Conservation (phyloP, 768 basidiomycete genomes). For the Termitomyces heimii region DNA sequence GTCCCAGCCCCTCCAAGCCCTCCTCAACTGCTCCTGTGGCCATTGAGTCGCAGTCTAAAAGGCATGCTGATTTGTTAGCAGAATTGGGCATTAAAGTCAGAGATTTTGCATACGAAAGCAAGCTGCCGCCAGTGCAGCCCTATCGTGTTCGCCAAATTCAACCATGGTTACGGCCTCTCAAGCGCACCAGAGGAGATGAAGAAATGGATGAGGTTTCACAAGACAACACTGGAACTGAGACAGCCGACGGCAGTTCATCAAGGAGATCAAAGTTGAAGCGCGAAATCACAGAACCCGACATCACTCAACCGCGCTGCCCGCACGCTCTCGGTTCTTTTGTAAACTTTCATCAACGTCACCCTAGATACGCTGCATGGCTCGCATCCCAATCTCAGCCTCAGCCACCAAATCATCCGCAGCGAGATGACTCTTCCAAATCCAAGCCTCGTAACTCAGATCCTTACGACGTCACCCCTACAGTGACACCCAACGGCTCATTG, state of each 20-base stretch:
- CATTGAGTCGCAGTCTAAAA: slow-evolving; percentile 17
- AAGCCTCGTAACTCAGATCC: slow-evolving; percentile 30
- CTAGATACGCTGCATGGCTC: slow-evolving; percentile 3
- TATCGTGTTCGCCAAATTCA: slow-evolving; percentile 46
- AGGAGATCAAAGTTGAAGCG: slow-evolving; percentile 25
- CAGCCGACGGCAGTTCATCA: not conserved
- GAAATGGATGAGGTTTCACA: slow-evolving; percentile 17
- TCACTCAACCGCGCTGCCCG: slow-evolving; percentile 11
- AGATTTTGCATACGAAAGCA: slow-evolving; percentile 70
- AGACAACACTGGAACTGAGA: not conserved
- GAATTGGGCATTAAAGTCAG: slow-evolving; percentile 38
- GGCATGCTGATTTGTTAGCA: slow-evolving; percentile 18
- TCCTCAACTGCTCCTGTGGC: slow-evolving; percentile 15
- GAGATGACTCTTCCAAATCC: slow-evolving; percentile 18
- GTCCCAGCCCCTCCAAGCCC: slow-evolving; percentile 10
- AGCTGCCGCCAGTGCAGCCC: slow-evolving; percentile 52
- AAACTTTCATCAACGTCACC: slow-evolving; percentile 9
- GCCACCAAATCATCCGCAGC: slow-evolving; percentile 15
- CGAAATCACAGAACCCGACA: slow-evolving; percentile 26
- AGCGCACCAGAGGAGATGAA: slow-evolving; percentile 19
- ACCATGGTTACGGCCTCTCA: slow-evolving; percentile 29
- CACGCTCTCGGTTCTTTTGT: slow-evolving; percentile 21
- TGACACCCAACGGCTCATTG: slow-evolving; percentile 51
- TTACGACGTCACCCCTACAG: slow-evolving; percentile 44
- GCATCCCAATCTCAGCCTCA: slow-evolving; percentile 1